phyloP scores from a whole-genome alignment of 306 rosid genomes.

The Trifolium dubium region DNA sequence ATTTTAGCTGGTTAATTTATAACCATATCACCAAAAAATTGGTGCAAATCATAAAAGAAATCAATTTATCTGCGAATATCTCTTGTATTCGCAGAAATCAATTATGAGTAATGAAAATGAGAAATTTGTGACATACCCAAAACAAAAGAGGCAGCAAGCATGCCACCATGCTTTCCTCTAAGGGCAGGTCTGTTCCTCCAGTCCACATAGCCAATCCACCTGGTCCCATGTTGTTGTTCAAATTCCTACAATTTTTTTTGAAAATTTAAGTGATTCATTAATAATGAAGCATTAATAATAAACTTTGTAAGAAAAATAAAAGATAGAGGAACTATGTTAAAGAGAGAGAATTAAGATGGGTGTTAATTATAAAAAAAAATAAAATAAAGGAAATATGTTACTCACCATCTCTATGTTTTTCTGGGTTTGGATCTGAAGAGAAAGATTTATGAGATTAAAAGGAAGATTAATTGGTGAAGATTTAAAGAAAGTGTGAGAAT shows the following conservation, averaged over 20 bases:
- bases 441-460: conserved; percentile 37
- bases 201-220: conserved; percentile 85
- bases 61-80: no score
- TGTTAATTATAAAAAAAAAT: background rate
- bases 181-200: conserved; percentile 82
- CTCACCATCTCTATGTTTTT: conserved; percentile 50
- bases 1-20: background rate
- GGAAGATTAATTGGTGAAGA: conserved; percentile 47
- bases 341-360: background rate
- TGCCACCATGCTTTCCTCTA: conserved; percentile 87
- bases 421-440: conserved; percentile 43
- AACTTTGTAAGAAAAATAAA: background rate
- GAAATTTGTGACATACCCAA: conserved; percentile 54
- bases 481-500: conserved; percentile 60
- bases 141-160: conserved; percentile 82
- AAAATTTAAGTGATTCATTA: background rate
- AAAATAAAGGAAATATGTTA: background rate
- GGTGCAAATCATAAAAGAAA: background rate
- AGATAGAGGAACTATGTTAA: background rate
- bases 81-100: background rate
- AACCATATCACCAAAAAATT: no score
- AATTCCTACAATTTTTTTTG: conserved; percentile 45
- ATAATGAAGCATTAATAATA: background rate
- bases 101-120: background rate
- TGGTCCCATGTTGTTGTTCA: conserved; percentile 46